A percentile compares a stretch with the other conserved stretches of the same genome.
Evolutionary conservation across 306 rosid genomes (phyloP).

Genomic region (Oxytropis ochrocephala): DNA sequence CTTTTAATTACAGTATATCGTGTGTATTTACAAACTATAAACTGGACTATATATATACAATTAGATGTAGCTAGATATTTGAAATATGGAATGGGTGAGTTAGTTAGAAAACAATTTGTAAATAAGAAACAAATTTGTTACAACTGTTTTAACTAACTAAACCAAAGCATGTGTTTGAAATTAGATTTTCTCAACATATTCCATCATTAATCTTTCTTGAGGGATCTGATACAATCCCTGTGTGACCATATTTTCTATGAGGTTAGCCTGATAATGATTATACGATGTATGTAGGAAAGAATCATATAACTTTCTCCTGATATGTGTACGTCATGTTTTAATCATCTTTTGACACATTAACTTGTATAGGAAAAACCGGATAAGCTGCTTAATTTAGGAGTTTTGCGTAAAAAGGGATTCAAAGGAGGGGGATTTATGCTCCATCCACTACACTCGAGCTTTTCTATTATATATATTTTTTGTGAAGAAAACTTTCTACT

Average conservation of each 20-base stretch:
- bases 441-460: slow-evolving; percentile 24
- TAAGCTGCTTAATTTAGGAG: background rate
- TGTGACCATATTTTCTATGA: slow-evolving; percentile 10
- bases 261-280: background rate
- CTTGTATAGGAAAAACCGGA: background rate
- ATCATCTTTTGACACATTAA: background rate
- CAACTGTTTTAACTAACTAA: too few species aligned
- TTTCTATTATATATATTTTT: background rate
- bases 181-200: too few species aligned
- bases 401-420: slow-evolving; percentile 25
- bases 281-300: background rate
- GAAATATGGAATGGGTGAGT: too few species aligned
- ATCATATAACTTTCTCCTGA: background rate
- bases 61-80: too few species aligned
- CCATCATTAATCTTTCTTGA: too few species aligned
- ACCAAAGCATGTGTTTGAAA: too few species aligned
- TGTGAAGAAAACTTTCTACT: background rate
- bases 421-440: slow-evolving; percentile 24
- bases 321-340: background rate
- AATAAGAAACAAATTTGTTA: too few species aligned
- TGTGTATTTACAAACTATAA: too few species aligned
- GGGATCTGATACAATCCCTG: slow-evolving; percentile 14
- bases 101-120: too few species aligned
- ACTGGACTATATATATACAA: too few species aligned
- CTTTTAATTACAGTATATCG: too few species aligned